Conservation (phyloP, 1,284 basidiomycete genomes). For the Pyrrhoderma noxium region DNA sequence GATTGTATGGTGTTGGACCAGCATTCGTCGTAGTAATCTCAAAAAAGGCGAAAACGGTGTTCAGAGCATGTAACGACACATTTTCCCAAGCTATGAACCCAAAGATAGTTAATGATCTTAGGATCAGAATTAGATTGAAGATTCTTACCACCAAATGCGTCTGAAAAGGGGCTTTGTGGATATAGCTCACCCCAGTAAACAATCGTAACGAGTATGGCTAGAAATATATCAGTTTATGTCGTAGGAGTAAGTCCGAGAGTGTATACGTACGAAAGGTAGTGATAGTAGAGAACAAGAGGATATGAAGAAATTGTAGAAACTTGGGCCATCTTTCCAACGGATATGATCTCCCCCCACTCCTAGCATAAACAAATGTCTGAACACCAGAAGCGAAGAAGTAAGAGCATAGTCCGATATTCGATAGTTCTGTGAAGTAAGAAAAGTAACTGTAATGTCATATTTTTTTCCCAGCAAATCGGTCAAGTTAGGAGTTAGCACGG, state of each 20-base stretch:
- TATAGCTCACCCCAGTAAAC: constrained; percentile 58
- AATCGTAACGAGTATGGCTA: constrained; percentile 60
- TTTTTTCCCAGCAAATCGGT: neutral
- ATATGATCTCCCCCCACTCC: constrained; percentile 32
- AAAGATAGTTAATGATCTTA: neutral
- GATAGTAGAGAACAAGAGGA: constrained; percentile 45
- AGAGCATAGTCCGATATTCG: constrained; percentile 52
- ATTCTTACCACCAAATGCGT: constrained; percentile 32
- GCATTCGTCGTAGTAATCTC: constrained; percentile 51
- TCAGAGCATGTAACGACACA: constrained; percentile 56
- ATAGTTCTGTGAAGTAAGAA: constrained; percentile 57
- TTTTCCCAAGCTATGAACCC: constrained; percentile 44
- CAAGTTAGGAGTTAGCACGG: neutral
- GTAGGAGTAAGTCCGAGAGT: neutral
- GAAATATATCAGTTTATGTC: constrained; percentile 8
- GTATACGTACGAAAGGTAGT: constrained; percentile 50
- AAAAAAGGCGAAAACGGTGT: constrained; percentile 47
- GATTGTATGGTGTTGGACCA: constrained; percentile 46
- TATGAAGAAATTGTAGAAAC: constrained; percentile 49
- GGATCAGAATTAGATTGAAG: neutral
- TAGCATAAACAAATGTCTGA: constrained; percentile 44
- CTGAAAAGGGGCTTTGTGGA: constrained; percentile 35
- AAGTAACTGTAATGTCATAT: constrained; percentile 37
- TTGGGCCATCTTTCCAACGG: constrained; percentile 54
- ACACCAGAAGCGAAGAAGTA: constrained; percentile 55